phyloP scores from a whole-genome alignment of 768 basidiomycete genomes.

The Serpula lacrymans region DNA sequence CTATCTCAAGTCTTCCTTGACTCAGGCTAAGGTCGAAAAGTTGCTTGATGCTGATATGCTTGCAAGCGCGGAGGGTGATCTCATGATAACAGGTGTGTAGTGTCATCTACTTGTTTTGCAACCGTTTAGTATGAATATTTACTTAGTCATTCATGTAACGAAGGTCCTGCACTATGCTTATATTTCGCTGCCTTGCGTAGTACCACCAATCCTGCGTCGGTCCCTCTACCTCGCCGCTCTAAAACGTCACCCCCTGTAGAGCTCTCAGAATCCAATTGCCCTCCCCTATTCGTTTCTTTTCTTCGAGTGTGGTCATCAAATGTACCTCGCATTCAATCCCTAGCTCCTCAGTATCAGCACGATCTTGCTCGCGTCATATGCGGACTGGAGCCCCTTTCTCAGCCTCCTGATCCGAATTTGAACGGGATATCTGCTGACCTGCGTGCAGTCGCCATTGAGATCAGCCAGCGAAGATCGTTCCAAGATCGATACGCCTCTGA shows the following conservation, averaged over 20 bases:
- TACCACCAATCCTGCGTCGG: constrained; percentile 73
- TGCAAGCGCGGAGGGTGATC: constrained; percentile 74
- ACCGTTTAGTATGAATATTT: neutral
- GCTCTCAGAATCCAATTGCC: constrained; percentile 68
- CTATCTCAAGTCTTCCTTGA: constrained; percentile 75
- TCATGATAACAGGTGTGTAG: constrained; percentile 79
- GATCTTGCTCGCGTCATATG: constrained; percentile 84
- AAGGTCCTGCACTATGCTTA: constrained; percentile 77
- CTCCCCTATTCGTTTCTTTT: constrained; percentile 62
- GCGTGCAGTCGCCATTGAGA: constrained; percentile 84
- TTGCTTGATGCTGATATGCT: constrained; percentile 71
- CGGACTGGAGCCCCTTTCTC: constrained; percentile 42
- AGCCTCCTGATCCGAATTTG: constrained; percentile 40
- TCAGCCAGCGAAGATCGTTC: constrained; percentile 79
- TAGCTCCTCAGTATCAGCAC: constrained; percentile 65
- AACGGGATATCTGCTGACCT: constrained; percentile 73
- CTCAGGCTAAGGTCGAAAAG: constrained; percentile 73
- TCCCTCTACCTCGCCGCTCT: constrained; percentile 63
- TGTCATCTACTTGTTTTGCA: neutral
- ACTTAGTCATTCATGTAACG: neutral
- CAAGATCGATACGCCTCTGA: constrained; percentile 75
- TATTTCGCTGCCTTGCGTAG: constrained; percentile 82
- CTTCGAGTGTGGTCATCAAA: constrained; percentile 68
- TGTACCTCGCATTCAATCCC: constrained; percentile 61
- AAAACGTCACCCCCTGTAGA: constrained; percentile 50